These are phyloP conservation scores for Mycosarcoma maydis DNA, from an alignment of 1,284 basidiomycete species.

Conservation along the genomic window DNA sequence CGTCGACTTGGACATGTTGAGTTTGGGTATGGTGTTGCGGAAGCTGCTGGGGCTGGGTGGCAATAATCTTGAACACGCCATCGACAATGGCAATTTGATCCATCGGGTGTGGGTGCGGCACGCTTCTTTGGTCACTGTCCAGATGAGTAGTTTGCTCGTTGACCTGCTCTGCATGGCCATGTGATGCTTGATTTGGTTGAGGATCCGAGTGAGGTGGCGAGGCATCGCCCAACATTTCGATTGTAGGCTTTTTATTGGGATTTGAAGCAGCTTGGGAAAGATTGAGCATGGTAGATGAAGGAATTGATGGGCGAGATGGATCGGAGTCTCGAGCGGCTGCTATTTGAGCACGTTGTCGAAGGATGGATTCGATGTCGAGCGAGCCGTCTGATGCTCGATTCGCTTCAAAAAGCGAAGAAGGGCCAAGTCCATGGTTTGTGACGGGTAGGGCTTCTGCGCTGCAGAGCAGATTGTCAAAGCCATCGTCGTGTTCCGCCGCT, in stretches of 20 bases:
- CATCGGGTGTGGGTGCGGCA: conserved; percentile 19
- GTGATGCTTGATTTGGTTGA: not conserved
- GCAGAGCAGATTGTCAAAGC: conserved; percentile 27
- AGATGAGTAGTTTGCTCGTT: no score
- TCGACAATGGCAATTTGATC: conserved; percentile 39
- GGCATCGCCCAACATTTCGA: conserved; percentile 16
- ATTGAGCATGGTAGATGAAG: conserved; percentile 14
- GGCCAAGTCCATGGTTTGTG: conserved; percentile 9
- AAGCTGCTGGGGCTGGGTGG: conserved; percentile 10
- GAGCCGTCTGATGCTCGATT: conserved; percentile 31
- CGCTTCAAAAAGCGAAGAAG: conserved; percentile 39
- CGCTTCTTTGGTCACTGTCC: no score
- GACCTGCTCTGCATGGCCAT: not conserved
- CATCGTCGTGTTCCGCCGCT: conserved; percentile 5
- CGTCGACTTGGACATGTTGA: not conserved
- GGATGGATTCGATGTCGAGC: conserved; percentile 40
- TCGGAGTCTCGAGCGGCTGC: conserved; percentile 9
- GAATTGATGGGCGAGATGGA: conserved; percentile 5
- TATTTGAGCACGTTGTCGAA: conserved; percentile 34
- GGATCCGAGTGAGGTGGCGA: conserved; percentile 4
- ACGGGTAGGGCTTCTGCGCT: conserved; percentile 26
- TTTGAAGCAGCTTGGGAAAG: conserved; percentile 13
- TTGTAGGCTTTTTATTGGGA: conserved; percentile 22
- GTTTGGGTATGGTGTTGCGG: not conserved
- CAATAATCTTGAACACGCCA: conserved; percentile 29